Conservation (phyloP, 768 basidiomycete genomes). For the Pleurotus platypus region DNA sequence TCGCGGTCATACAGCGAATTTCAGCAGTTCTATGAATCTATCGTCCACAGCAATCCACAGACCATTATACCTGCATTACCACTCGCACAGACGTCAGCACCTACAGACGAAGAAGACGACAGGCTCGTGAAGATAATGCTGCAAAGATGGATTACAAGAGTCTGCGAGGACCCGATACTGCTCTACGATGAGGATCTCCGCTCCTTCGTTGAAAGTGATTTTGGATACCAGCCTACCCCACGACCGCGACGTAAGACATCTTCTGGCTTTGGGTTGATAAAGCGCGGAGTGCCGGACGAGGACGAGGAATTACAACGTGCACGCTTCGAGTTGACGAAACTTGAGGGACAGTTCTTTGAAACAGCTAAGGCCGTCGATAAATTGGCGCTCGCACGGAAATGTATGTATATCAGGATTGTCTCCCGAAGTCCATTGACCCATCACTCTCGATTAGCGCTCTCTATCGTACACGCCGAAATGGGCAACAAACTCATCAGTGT, state of each 20-base stretch:
- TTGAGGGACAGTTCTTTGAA: constrained; percentile 91
- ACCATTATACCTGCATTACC: constrained; percentile 96
- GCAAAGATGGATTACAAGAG: constrained; percentile 89
- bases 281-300: constrained; percentile 85
- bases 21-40: constrained; percentile 87
- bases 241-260: constrained; percentile 68
- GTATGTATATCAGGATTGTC: constrained; percentile 34
- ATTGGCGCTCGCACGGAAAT: constrained; percentile 74
- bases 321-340: constrained; percentile 85
- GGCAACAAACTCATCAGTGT: constrained; percentile 91
- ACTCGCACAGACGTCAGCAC: constrained; percentile 93
- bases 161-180: constrained; percentile 90
- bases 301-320: constrained; percentile 91
- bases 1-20: constrained; percentile 95
- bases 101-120: constrained; percentile 98
- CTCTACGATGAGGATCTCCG: constrained; percentile 90
- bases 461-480: constrained; percentile 79
- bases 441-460: constrained; percentile 51
- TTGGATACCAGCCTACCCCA: constrained; percentile 89
- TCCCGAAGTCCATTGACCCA: constrained; percentile 4
- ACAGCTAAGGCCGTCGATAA: constrained; percentile 89
- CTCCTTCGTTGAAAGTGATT: constrained; percentile 95
- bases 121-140: constrained; percentile 92
- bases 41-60: constrained; percentile 89
- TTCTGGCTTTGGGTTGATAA: constrained; percentile 73